Base-by-base conservation (phyloP, 306 rosid species). In the Dicorynia guianensis region DNA sequence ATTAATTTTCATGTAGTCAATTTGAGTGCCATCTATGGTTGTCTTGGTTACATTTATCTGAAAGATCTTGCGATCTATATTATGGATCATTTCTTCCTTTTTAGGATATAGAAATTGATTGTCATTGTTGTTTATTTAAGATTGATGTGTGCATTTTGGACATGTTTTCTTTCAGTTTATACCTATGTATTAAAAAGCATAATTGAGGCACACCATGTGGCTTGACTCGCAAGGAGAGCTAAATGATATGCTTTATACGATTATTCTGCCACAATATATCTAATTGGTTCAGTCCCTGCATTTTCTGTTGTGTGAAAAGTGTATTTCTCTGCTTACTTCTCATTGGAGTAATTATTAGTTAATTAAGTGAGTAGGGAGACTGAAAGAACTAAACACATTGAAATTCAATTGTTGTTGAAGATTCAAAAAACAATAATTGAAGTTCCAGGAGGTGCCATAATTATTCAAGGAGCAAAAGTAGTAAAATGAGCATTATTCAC, bases 1-100 rank as follows among this genome's bases (percentile, higher is more conserved):
- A 4, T 73, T n/a, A 19, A 73, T 60, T 58, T 44, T 59, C 14
- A 36, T 43, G 67, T 40, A 46, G 25, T 60, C 57, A 46, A 59
- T 47, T 58, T 72, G n/a, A 33, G 78, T 62, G 36, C 12, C 5
- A 63, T 62, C 17, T 48, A 9, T 35, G 61, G 38, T 43, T 30
- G 12, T 47, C 12, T 25, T 6, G 30, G 4, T 25, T 15, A 25
- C 76, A 30, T 25, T 42, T 34, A 33, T 43, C 10, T 43, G 67
- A 39, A 39, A 19, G 8, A 11, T 25, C 57, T 19, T 36, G 43
- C 47, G 15, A 18, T 55, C 48, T 64, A 25, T 65, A 11, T 48
- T 48, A 48, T 13, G 3, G 15, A 12, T 30, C 0, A 30, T 40
- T 64, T 44, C 30, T 25, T 25, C 30, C 30, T 1, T 25, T 25